A percentile compares a stretch with the other conserved stretches of the same genome.
Conservation (phyloP, 768 basidiomycete genomes). For the Macrocybe gigantea region DNA sequence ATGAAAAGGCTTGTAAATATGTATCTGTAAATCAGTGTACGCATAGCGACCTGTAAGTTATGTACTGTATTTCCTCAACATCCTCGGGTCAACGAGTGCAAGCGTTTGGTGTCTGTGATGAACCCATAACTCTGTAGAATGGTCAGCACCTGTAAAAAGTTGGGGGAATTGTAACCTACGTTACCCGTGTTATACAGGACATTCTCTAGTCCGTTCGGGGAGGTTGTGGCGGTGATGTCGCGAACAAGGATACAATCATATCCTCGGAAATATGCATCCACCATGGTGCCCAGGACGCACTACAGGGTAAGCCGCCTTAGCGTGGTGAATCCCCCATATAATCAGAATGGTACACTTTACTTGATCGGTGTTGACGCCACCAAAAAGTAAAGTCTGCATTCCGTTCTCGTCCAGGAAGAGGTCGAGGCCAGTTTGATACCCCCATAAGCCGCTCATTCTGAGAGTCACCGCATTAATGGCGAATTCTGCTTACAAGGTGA, state of each 20-base stretch:
- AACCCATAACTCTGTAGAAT: slow-evolving; percentile 44
- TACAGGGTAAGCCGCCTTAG: slow-evolving; percentile 13
- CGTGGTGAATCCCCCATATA: no score
- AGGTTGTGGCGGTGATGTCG: slow-evolving; percentile 60
- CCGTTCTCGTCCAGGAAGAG: slow-evolving; percentile 59
- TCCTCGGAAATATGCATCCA: slow-evolving; percentile 58
- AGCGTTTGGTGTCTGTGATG: slow-evolving; percentile 30
- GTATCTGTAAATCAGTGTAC: not conserved
- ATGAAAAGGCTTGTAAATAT: not conserved
- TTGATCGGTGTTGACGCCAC: slow-evolving; percentile 66
- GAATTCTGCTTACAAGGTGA: not conserved
- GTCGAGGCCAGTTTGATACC: slow-evolving; percentile 55
- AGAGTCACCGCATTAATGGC: not conserved
- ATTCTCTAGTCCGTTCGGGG: slow-evolving; percentile 53
- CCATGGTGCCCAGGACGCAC: slow-evolving; percentile 62
- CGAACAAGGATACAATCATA: slow-evolving; percentile 56
- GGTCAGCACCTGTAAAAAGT: not conserved
- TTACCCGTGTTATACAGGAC: slow-evolving; percentile 51
- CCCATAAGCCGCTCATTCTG: slow-evolving; percentile 66
- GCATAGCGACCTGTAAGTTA: not conserved
- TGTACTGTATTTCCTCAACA: not conserved
- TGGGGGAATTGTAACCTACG: slow-evolving; percentile 26
- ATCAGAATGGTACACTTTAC: slow-evolving; percentile 20
- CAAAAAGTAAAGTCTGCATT: slow-evolving; percentile 54
- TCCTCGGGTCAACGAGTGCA: slow-evolving; percentile 11